A percentile compares a stretch with the other conserved stretches of the same genome.
Conservation (phyloP, 306 rosid species). For the Fragaria vesca region DNA sequence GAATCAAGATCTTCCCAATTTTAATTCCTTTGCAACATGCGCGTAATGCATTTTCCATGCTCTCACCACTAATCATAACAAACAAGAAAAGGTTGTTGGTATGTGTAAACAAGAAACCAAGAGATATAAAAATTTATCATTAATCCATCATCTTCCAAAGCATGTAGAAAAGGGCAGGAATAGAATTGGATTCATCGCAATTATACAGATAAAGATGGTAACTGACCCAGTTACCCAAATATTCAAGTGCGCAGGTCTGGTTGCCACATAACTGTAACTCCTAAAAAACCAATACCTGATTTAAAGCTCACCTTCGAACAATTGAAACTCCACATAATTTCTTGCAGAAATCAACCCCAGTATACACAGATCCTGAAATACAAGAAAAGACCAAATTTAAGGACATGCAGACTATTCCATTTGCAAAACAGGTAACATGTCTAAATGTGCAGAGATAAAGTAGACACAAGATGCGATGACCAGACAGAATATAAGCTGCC, state of each 20-base stretch:
- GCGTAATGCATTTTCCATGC: slow-evolving; percentile 98
- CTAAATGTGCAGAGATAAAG: background rate
- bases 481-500: background rate
- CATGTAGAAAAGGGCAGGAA: background rate
- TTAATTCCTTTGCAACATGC: slow-evolving; percentile 99
- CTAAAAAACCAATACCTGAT: slow-evolving; percentile 45
- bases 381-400: background rate
- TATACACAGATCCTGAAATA: slow-evolving; percentile 74
- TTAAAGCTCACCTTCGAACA: slow-evolving; percentile 85
- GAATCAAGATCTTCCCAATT: slow-evolving; percentile 97
- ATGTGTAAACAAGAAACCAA: background rate
- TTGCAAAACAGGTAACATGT: background rate
- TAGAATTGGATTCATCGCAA: slow-evolving; percentile 21
- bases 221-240: background rate
- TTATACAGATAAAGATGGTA: background rate
- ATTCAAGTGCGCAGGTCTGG: background rate
- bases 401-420: background rate
- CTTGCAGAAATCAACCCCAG: slow-evolving; percentile 96
- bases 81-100: slow-evolving; percentile 25
- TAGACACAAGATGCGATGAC: background rate
- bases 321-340: slow-evolving; percentile 95
- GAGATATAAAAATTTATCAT: background rate
- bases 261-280: slow-evolving; percentile 9
- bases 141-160: background rate
- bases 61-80: slow-evolving; percentile 73